Evolutionary conservation across 768 basidiomycete species (phyloP).

Genomic region (Lactifluus pinguis): DNA sequence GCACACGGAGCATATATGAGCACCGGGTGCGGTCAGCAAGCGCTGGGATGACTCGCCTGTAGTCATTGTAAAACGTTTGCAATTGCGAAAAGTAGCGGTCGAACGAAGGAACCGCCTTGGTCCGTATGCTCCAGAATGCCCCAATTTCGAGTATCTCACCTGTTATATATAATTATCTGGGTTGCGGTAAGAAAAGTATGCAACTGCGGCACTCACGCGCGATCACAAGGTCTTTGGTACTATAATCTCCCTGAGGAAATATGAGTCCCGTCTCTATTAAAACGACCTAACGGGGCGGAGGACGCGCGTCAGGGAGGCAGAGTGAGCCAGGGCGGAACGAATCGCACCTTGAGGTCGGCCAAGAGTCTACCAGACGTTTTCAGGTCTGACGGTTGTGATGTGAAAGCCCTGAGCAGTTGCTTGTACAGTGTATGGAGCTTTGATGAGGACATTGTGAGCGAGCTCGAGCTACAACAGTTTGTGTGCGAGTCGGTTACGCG

Average conservation of each 20-base stretch:
- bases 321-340: not conserved
- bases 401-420: constrained; percentile 59
- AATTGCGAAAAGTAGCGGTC: constrained; percentile 93
- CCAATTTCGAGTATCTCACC: constrained; percentile 95
- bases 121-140: constrained; percentile 86
- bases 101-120: constrained; percentile 84
- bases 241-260: constrained; percentile 58
- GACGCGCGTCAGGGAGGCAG: not conserved
- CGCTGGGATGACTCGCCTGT: constrained; percentile 38
- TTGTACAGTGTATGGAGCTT: constrained; percentile 55
- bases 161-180: constrained; percentile 25
- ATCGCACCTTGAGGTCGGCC: constrained; percentile 62
- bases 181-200: not conserved
- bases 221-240: constrained; percentile 49
- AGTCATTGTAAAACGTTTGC: constrained; percentile 83
- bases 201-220: constrained; percentile 7
- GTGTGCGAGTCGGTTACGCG: not conserved
- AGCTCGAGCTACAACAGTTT: too few species aligned
- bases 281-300: constrained; percentile 44
- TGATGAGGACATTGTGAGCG: constrained; percentile 36
- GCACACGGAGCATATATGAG: not conserved
- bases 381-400: constrained; percentile 56
- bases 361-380: constrained; percentile 55
- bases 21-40: not conserved
- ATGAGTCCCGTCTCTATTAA: constrained; percentile 71